Conservation (phyloP, 371 early-diverging fungal species). For the Mortierella sp. region DNA sequence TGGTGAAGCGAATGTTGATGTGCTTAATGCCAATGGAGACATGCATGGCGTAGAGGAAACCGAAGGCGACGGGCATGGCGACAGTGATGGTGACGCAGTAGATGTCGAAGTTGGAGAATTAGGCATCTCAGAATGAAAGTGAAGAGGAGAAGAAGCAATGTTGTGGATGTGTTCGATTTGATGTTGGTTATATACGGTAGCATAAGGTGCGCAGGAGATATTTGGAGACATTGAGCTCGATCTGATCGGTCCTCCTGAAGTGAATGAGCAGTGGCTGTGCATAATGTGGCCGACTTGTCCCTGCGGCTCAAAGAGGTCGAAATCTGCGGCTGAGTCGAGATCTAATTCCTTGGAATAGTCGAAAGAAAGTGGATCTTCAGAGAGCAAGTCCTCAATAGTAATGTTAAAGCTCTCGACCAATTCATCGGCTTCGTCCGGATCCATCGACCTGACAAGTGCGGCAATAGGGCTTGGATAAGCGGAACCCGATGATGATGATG, state of each 20-base stretch:
- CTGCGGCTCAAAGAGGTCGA: conserved; percentile 12
- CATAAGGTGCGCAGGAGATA: conserved; percentile 9
- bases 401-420: conserved; percentile 36
- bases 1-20: conserved; percentile 3
- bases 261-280: conserved; percentile 9
- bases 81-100: not conserved
- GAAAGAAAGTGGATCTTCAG: conserved; percentile 13
- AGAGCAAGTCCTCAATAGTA: conserved; percentile 39
- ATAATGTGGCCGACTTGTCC: conserved; percentile 1
- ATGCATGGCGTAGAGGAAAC: conserved; percentile 8
- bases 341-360: not conserved
- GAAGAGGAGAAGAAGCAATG: not conserved
- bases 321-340: not conserved
- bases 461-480: conserved; percentile 19
- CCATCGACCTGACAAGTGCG: conserved; percentile 11
- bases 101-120: not conserved
- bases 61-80: conserved; percentile 7
- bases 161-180: not conserved
- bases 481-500: conserved; percentile 15
- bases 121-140: not conserved
- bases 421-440: conserved; percentile 32
- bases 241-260: conserved; percentile 13
- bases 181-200: not conserved
- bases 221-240: conserved; percentile 19
- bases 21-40: not conserved